Percentiles rank a stretch among this genome's conserved stretches.
Evolutionary conservation across 345 rosid species (phyloP).

Genomic region (Clarkia xantiana): DNA sequence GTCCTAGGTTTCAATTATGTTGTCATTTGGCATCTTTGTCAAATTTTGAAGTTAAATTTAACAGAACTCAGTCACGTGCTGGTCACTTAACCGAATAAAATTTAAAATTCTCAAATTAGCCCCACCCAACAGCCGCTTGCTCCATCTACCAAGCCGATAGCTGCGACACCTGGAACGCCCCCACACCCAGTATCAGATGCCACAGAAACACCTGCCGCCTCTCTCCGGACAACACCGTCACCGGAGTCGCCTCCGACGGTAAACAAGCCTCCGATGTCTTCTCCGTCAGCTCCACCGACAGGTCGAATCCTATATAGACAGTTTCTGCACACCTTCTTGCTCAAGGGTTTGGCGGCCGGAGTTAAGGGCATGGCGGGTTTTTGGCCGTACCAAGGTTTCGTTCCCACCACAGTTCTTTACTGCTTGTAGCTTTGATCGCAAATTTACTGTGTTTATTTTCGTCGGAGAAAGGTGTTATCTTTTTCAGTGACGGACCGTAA

Average conservation of each 20-base stretch:
- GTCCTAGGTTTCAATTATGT: too few species aligned
- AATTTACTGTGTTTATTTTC: conserved; percentile 45
- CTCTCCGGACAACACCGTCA: conserved; percentile 32
- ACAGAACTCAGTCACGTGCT: too few species aligned
- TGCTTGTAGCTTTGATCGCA: conserved; percentile 37
- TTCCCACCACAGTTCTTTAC: conserved; percentile 42
- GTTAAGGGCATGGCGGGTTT: conserved; percentile 45
- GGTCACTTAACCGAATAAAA: too few species aligned
- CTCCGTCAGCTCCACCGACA: conserved; percentile 46
- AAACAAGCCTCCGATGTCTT: conserved; percentile 41
- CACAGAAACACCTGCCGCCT: conserved; percentile 47
- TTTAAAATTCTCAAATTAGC: too few species aligned
- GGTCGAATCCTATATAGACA: conserved; percentile 39
- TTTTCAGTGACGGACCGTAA: conserved; percentile 49
- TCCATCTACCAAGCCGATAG: conserved; percentile 18
- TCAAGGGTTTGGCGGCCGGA: conserved; percentile 36
- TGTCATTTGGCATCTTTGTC: too few species aligned
- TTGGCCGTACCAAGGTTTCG: conserved; percentile 36
- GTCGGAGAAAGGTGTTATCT: conserved; percentile 26
- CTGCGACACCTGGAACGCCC: conserved; percentile 32
- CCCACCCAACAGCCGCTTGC: too few species aligned
- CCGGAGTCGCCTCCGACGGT: conserved; percentile 27
- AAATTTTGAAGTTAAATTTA: too few species aligned
- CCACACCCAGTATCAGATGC: conserved; percentile 52
- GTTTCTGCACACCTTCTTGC: conserved; percentile 23